Evolutionary conservation across 1,139 yeast genomes (phyloP), one percentile per base, ranked within the genome.

Genomic region (Debaryomyces subglobosus): DNA sequence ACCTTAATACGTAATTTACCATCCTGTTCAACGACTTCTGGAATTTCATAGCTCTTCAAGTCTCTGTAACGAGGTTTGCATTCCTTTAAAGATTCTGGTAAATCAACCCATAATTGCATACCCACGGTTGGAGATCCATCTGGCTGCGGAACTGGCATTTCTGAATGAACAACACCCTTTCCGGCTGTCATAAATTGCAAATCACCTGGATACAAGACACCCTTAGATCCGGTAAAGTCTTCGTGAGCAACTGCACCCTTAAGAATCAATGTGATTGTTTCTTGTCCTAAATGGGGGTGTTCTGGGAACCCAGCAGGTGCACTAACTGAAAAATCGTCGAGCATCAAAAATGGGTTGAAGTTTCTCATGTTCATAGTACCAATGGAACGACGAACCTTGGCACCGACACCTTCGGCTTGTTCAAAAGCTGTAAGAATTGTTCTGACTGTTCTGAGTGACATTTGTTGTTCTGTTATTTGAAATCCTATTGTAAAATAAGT

Each of bases 171-270:
- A 40, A 90, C 82, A 47, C 96, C 97, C 56, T 78, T 81, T 49
- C 97, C 97, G 7, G 97, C 97, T 49, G 97, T 91, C 96, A 91
- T 91, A 64, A 91, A 90, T 69, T 91, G 97, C 57, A 91, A 73
- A 63, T 91, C 97, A 45, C 97, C 97, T 20, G 91, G 85, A 50
- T 82, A 80, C 48, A 91, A 72, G 18, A 89, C 77, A 47, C 97
- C 97, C 49, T 81, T 78, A 32, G 86, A 74, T 1, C 97, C 97
- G 2, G 96, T 89, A 71, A 90, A 89, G 66, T 91, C 97, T 65
- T 89, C 96, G 65, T 91, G 97, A 25, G 95, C 94, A 68, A 91
- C 74, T 50, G 82, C 84, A 44, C 97, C 97, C 48, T 82, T 76
- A 51, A 85, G 68, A 49, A 91, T 71, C 59, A 85, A 82, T 3